phyloP scores from a whole-genome alignment of 306 rosid species.

The Prosopis cineraria region DNA sequence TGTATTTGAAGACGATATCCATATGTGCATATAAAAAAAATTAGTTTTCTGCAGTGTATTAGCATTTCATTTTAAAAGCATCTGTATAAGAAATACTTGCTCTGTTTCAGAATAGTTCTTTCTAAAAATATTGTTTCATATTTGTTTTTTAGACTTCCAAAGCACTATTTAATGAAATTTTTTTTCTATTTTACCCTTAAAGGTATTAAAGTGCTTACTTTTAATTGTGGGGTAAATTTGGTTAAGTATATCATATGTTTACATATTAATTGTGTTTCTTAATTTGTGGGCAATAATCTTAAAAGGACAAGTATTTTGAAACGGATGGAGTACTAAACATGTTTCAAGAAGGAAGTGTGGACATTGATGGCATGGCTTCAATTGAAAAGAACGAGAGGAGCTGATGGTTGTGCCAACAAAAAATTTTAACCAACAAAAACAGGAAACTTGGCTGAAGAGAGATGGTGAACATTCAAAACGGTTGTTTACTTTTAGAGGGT shows the following conservation, averaged over 20 bases:
- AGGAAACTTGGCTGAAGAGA: background rate
- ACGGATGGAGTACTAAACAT: background rate
- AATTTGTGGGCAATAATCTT: too few relatives aligned
- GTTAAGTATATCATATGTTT: too few relatives aligned
- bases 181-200: too few relatives aligned
- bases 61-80: background rate
- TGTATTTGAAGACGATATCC: slow-evolving; percentile 5
- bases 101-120: too few relatives aligned
- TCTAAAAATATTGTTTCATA: too few relatives aligned
- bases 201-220: too few relatives aligned
- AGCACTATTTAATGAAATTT: too few relatives aligned
- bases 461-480: background rate
- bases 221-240: too few relatives aligned
- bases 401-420: background rate
- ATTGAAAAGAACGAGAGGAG: background rate
- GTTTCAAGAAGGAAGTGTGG: background rate
- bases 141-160: too few relatives aligned
- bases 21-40: background rate
- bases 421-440: background rate
- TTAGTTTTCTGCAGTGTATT: background rate
- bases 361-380: background rate
- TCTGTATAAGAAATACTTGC: too few relatives aligned
- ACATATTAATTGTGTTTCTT: too few relatives aligned
- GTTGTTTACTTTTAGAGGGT: background rate
- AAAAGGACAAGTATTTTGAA: too few relatives aligned